A percentile compares a stretch with the other conserved stretches of the same genome.
phyloP scores from a whole-genome alignment of 257 asterid species.

The Fraxinus pennsylvanica region DNA sequence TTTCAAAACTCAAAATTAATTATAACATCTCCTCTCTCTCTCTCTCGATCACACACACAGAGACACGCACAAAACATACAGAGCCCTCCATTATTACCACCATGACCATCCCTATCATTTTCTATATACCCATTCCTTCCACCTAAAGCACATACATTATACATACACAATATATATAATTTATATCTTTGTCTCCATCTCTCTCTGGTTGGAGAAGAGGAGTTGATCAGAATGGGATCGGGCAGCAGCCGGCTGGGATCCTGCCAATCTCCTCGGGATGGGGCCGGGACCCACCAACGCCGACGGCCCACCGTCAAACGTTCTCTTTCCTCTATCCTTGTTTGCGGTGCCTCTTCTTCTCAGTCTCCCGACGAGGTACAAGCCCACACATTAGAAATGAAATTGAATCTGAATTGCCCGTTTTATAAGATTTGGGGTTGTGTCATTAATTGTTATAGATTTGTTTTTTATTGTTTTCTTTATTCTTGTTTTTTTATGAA shows the following conservation, averaged over 20 bases:
- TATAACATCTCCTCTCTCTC: conserved; percentile 13
- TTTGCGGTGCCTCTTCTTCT: conserved; percentile 48
- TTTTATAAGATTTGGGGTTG: not conserved
- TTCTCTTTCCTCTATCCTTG: conserved; percentile 45
- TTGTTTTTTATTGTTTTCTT: not conserved
- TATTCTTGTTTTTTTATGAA: not conserved
- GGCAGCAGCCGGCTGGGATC: conserved; percentile 31
- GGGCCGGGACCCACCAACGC: conserved; percentile 32
- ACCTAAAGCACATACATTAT: conserved; percentile 13
- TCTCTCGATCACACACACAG: conserved; percentile 5
- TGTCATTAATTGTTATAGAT: not conserved
- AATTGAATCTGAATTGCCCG: not conserved
- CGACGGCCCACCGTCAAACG: conserved; percentile 39
- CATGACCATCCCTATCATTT: conserved; percentile 18
- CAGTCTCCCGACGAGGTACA: conserved; percentile 16
- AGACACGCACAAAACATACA: conserved; percentile 6
- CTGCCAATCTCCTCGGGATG: conserved; percentile 20
- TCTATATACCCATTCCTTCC: conserved; percentile 31
- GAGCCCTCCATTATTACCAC: conserved; percentile 32
- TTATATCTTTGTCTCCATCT: conserved; percentile 9
- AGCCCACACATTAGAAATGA: not conserved
- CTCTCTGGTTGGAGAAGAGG: conserved; percentile 26
- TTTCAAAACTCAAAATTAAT: conserved; percentile 14
- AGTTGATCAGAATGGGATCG: conserved; percentile 42
- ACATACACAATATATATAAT: conserved; percentile 6